Percentiles rank a stretch among this genome's conserved stretches.
phyloP scores from a whole-genome alignment of 257 asterid species.

The Linaria vulgaris region DNA sequence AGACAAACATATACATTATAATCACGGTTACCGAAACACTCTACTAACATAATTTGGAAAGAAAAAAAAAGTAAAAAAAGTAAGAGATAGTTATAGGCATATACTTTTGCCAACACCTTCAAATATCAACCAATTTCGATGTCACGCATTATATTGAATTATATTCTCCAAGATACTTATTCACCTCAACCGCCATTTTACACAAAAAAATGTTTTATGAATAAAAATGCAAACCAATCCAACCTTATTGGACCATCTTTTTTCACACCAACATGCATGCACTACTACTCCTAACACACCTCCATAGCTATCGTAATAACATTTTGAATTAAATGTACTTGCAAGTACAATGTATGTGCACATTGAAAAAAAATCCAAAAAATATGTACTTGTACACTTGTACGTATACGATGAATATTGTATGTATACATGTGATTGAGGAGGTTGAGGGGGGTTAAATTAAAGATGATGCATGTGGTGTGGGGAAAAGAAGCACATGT shows the following conservation, averaged over 20 bases:
- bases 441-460: constrained; percentile 5
- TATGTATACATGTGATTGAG: neutral
- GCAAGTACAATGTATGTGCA: constrained; percentile 75
- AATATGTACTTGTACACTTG: neutral
- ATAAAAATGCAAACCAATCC: too few relatives aligned
- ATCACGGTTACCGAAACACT: too few relatives aligned
- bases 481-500: constrained; percentile 67
- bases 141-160: too few relatives aligned
- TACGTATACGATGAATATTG: neutral
- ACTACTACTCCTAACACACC: constrained; percentile 7
- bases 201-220: too few relatives aligned
- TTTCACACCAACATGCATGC: constrained; percentile 24
- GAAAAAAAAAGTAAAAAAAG: too few relatives aligned
- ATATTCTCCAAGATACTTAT: too few relatives aligned
- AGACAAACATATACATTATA: too few relatives aligned
- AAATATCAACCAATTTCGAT: too few relatives aligned
- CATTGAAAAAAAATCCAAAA: constrained; percentile 21
- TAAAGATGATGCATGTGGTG: constrained; percentile 62
- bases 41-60: too few relatives aligned
- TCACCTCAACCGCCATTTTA: too few relatives aligned
- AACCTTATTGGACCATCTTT: constrained; percentile 17
- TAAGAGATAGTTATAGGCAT: too few relatives aligned
- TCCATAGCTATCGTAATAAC: neutral
- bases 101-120: too few relatives aligned
- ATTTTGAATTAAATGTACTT: constrained; percentile 48